These are phyloP conservation scores for Cucumis cinereus DNA, from an alignment of 306 rosid genomes.

Conservation along the genomic window DNA sequence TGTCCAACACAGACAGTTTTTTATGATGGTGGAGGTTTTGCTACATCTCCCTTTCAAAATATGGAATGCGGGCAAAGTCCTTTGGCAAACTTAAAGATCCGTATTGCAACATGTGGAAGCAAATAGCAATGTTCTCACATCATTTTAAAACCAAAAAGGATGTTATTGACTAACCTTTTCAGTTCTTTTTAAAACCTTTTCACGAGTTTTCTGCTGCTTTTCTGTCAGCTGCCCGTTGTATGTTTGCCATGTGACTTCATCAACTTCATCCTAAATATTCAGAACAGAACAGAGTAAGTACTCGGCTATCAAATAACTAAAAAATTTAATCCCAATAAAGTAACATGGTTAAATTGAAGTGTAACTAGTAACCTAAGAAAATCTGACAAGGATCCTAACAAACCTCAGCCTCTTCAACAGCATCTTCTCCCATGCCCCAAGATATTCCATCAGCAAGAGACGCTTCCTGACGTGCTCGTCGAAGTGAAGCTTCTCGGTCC, in stretches of 20 bases:
- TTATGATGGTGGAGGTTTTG: no score
- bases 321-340: not conserved
- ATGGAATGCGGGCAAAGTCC: no score
- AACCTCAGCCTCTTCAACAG: constrained; percentile 88
- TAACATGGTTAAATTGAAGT: not conserved
- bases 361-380: constrained; percentile 1
- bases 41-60: no score
- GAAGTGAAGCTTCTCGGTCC: constrained; percentile 90
- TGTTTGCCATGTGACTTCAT: constrained; percentile 93
- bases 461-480: constrained; percentile 67
- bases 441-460: constrained; percentile 79
- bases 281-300: constrained; percentile 16
- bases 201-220: constrained; percentile 84
- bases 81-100: no score
- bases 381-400: constrained; percentile 4
- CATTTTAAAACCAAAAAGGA: constrained; percentile 6
- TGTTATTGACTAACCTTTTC: constrained; percentile 51
- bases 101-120: no score
- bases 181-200: constrained; percentile 68
- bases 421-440: constrained; percentile 99
- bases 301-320: not conserved
- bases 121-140: not conserved
- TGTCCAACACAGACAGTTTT: no score
- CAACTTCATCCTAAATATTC: constrained; percentile 58
- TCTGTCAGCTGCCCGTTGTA: constrained; percentile 89